These are phyloP conservation scores for Ophiostoma australiae DNA, from an alignment of 2,329 filamentous ascomycete genomes.

Conservation along the genomic window DNA sequence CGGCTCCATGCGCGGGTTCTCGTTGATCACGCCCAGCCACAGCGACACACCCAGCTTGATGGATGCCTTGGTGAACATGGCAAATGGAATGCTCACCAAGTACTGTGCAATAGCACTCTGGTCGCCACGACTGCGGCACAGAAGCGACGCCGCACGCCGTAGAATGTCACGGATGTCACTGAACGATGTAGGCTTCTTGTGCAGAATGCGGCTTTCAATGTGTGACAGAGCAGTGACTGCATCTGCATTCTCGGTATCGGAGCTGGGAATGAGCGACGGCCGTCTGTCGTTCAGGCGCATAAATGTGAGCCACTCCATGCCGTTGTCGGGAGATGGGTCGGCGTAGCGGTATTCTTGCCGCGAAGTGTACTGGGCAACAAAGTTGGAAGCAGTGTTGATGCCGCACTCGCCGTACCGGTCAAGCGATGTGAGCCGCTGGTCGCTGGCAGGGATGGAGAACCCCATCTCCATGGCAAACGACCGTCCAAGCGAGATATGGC, in stretches of 20 bases:
- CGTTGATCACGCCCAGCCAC: slow-evolving; percentile 95
- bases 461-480: slow-evolving; percentile 95
- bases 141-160: slow-evolving; percentile 74
- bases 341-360: slow-evolving; percentile 92
- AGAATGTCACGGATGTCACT: slow-evolving; percentile 75
- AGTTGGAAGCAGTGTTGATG: slow-evolving; percentile 91
- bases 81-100: slow-evolving; percentile 87
- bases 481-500: slow-evolving; percentile 83
- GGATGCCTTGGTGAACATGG: slow-evolving; percentile 87
- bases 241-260: slow-evolving; percentile 52
- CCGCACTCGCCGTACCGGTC: slow-evolving; percentile 66
- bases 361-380: slow-evolving; percentile 94
- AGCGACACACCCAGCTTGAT: slow-evolving; percentile 93
- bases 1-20: slow-evolving; percentile 83
- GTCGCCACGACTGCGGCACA: slow-evolving; percentile 66
- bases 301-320: slow-evolving; percentile 59
- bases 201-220: slow-evolving; percentile 65
- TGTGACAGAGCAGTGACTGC: slow-evolving; percentile 63
- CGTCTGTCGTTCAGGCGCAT: slow-evolving; percentile 53
- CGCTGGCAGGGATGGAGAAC: slow-evolving; percentile 74
- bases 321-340: slow-evolving; percentile 66
- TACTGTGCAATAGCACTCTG: slow-evolving; percentile 78
- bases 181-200: slow-evolving; percentile 65
- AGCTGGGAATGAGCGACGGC: slow-evolving; percentile 48
- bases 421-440: slow-evolving; percentile 79